These are phyloP conservation scores for Aspergillus versicolor DNA, from an alignment of 2,329 filamentous ascomycete species.

Conservation along the genomic window DNA sequence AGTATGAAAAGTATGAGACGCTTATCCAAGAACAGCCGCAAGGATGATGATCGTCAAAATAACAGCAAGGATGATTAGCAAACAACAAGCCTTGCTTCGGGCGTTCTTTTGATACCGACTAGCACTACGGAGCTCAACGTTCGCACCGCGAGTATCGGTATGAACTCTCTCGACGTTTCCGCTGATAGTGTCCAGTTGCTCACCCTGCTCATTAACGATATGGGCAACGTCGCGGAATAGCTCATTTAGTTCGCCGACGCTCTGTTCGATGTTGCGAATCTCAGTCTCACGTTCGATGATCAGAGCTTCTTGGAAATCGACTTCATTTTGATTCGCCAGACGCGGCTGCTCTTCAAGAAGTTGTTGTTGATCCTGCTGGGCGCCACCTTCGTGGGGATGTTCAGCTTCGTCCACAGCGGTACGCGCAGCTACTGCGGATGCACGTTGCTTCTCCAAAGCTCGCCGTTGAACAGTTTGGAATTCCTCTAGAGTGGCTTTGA, in stretches of 20 bases:
- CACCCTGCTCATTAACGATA: slow-evolving; percentile 92
- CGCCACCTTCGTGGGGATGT: slow-evolving; percentile 30
- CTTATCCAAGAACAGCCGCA: slow-evolving; percentile 74
- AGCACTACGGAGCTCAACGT: slow-evolving; percentile 79
- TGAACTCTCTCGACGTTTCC: slow-evolving; percentile 83
- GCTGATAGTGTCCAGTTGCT: slow-evolving; percentile 80
- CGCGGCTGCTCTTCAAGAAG: slow-evolving; percentile 76
- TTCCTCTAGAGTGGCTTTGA: slow-evolving; percentile 81
- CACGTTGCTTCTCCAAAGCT: slow-evolving; percentile 88
- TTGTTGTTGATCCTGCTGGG: slow-evolving; percentile 60
- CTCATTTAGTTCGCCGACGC: slow-evolving; percentile 92
- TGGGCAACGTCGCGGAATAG: slow-evolving; percentile 97
- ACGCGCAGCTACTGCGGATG: slow-evolving; percentile 78
- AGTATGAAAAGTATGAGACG: not conserved
- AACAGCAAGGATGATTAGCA: slow-evolving; percentile 82
- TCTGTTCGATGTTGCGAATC: slow-evolving; percentile 96
- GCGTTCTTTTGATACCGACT: slow-evolving; percentile 94
- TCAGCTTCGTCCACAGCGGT: slow-evolving; percentile 67
- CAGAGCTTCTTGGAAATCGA: slow-evolving; percentile 93
- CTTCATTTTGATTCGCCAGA: slow-evolving; percentile 86
- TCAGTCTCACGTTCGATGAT: slow-evolving; percentile 96
- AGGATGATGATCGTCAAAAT: slow-evolving; percentile 87
- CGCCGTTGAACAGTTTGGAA: slow-evolving; percentile 90
- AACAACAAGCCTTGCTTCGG: slow-evolving; percentile 88
- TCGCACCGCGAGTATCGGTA: slow-evolving; percentile 79